Base-by-base conservation (phyloP, 352 stramenopile genomes). In the Phytophthora hybrid region DNA sequence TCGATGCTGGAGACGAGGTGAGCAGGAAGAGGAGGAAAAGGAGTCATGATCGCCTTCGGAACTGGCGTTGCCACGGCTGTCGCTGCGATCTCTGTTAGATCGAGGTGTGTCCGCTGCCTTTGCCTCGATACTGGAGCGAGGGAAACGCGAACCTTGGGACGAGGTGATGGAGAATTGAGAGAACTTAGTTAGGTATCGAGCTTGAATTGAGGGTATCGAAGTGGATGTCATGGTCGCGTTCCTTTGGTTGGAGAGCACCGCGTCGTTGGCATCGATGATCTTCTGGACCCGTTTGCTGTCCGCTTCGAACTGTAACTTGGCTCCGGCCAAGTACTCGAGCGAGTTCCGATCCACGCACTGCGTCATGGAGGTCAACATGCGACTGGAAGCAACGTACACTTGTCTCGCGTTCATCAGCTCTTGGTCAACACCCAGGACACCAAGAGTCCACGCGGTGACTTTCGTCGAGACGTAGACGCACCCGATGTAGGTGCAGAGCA, bases 391-490 rank as follows among this genome's bases (percentile, higher is more conserved):
- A 16, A 76, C n/a, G 51, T 87, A 83, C 21, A 71, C 59, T 39
- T 76, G 56, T 52, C 84, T 76, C 0, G 76, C 76, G 19, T 34
- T 52, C 5, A 59, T 65, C 0, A 90, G 68, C 3, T 83, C 77
- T 1, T 73, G 60, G 2, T 71, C 70, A 8, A 82, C 78, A 39
- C 73, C 71, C 6, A 84, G 23, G 1, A 63, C 11, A 4, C 70
- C 51, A 32, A 93, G 60, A 19, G 68, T 63, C 73, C 63, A 80
- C 14, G 73, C 39, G 1, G 81, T 76, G 26, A 91, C 21, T 53
- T 77, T 65, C 2, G 79, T 80, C 9, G 84, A 80, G 9, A 84
- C 58, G 65, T 80, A 81, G 32, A 81, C 68, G n/a, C 86, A 84
- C 26, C 79, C 80, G 5, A 74, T 44, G 44, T 81, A 82, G 16